Percentiles rank a stretch among this genome's conserved stretches.
Conservation (phyloP, 306 rosid genomes). For the Trifolium subterraneum region DNA sequence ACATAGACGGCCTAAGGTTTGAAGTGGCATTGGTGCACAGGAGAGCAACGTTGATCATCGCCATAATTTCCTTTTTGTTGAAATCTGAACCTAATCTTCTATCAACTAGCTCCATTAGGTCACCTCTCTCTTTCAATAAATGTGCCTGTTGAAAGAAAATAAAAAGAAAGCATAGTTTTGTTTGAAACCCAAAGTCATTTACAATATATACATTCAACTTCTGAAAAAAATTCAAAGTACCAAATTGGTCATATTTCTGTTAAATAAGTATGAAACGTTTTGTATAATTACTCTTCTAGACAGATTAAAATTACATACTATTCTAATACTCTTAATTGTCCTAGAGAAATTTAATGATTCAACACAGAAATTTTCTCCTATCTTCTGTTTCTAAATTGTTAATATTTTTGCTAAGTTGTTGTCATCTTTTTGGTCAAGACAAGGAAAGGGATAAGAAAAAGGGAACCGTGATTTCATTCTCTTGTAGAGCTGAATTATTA, state of each 20-base stretch:
- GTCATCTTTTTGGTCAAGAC: too few species aligned
- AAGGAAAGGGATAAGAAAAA: background rate
- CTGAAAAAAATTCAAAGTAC: background rate
- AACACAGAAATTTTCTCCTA: background rate
- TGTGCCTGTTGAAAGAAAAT: constrained; percentile 27
- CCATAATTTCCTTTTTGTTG: constrained; percentile 38
- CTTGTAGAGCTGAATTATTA: background rate
- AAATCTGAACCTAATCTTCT: constrained; percentile 36
- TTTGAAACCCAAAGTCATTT: background rate
- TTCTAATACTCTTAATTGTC: background rate
- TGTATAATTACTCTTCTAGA: background rate
- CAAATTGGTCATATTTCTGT: background rate
- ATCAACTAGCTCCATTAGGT: constrained; percentile 44
- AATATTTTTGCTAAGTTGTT: too few species aligned
- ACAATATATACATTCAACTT: background rate
- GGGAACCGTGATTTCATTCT: background rate
- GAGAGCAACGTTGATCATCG: constrained; percentile 43
- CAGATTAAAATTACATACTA: background rate
- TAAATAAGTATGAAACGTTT: background rate
- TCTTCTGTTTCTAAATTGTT: background rate
- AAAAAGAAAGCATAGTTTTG: background rate
- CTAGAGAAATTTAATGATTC: background rate
- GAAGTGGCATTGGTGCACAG: constrained; percentile 41
- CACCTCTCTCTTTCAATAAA: constrained; percentile 42
- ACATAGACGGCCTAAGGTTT: constrained; percentile 42